These are phyloP conservation scores for Pichia manshurica DNA, from an alignment of 805 yeast species.

Conservation along the genomic window DNA sequence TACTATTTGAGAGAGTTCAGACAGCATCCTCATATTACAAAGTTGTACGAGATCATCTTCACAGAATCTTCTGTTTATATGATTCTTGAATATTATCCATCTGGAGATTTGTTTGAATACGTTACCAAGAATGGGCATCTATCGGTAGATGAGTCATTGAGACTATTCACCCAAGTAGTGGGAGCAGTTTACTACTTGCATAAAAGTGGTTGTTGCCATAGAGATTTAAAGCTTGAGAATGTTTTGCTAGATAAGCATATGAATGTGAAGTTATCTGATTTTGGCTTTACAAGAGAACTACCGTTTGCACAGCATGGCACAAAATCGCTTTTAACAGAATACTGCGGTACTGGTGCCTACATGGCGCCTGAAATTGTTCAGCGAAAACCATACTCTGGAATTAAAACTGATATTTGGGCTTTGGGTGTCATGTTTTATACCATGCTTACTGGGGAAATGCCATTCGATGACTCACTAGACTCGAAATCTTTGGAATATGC, in stretches of 20 bases:
- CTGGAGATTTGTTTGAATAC: constrained; percentile 68
- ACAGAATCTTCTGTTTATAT: constrained; percentile 80
- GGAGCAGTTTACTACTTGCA: constrained; percentile 78
- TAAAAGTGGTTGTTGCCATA: constrained; percentile 73
- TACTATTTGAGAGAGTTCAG: constrained; percentile 76
- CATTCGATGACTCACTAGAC: constrained; percentile 69
- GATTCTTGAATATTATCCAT: constrained; percentile 85
- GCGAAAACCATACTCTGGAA: constrained; percentile 68
- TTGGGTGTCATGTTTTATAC: constrained; percentile 86
- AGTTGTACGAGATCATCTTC: constrained; percentile 77
- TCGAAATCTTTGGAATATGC: constrained; percentile 57
- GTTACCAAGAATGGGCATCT: constrained; percentile 49
- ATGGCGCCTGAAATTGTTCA: constrained; percentile 92
- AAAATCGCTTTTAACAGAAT: constrained; percentile 54
- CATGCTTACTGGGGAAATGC: constrained; percentile 79
- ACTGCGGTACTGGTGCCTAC: constrained; percentile 92
- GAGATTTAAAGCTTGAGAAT: constrained; percentile 94
- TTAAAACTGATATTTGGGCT: constrained; percentile 85
- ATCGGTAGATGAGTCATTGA: constrained; percentile 43
- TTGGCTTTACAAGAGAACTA: constrained; percentile 86
- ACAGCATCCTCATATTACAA: constrained; percentile 75
- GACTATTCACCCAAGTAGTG: constrained; percentile 57
- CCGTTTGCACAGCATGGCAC: constrained; percentile 27
- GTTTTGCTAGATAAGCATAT: constrained; percentile 56
- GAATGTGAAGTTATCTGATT: constrained; percentile 77